A percentile compares a stretch with the other conserved stretches of the same genome.
Evolutionary conservation across 2,329 filamentous ascomycete genomes (phyloP).

Genomic region (Fusarium irregulare): DNA sequence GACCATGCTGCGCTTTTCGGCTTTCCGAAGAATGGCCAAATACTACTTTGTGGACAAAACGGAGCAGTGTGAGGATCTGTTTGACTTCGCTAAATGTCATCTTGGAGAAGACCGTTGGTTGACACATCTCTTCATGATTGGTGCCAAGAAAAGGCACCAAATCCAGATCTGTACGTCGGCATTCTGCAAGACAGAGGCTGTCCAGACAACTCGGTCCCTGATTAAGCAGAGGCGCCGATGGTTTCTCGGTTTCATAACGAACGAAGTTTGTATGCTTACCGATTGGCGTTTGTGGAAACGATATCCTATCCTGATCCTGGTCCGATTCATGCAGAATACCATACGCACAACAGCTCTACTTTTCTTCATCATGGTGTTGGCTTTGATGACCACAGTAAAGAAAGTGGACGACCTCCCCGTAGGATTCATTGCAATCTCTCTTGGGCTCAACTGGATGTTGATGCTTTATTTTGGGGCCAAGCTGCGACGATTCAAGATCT

Average conservation of each 20-base stretch:
- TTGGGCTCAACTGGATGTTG: slow-evolving; percentile 92
- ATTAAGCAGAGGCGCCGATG: slow-evolving; percentile 95
- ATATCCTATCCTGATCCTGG: slow-evolving; percentile 86
- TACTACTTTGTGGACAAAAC: slow-evolving; percentile 99
- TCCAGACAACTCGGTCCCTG: slow-evolving; percentile 85
- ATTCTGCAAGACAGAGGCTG: slow-evolving; percentile 98
- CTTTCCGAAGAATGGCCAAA: slow-evolving; percentile 95
- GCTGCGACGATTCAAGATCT: slow-evolving; percentile 89
- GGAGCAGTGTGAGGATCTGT: slow-evolving; percentile 93
- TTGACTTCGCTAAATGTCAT: slow-evolving; percentile 96
- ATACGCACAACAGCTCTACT: slow-evolving; percentile 93
- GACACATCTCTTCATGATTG: slow-evolving; percentile 99
- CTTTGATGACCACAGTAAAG: slow-evolving; percentile 85
- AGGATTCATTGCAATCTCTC: slow-evolving; percentile 91
- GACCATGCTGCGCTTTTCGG: slow-evolving; percentile 94
- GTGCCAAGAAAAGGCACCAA: slow-evolving; percentile 90
- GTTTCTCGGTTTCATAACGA: slow-evolving; percentile 98
- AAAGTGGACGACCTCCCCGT: slow-evolving; percentile 83
- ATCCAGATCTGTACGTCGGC: slow-evolving; percentile 98
- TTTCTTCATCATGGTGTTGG: slow-evolving; percentile 93
- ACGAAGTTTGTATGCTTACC: slow-evolving; percentile 98
- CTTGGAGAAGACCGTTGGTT: slow-evolving; percentile 96
- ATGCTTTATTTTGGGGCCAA: slow-evolving; percentile 96
- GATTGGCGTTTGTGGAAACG: slow-evolving; percentile 91
- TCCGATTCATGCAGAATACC: slow-evolving; percentile 95